A percentile compares a stretch with the other conserved stretches of the same genome.
Evolutionary conservation across 495 filamentous ascomycete species (phyloP).

Genomic region (Penicillium chermesinum): DNA sequence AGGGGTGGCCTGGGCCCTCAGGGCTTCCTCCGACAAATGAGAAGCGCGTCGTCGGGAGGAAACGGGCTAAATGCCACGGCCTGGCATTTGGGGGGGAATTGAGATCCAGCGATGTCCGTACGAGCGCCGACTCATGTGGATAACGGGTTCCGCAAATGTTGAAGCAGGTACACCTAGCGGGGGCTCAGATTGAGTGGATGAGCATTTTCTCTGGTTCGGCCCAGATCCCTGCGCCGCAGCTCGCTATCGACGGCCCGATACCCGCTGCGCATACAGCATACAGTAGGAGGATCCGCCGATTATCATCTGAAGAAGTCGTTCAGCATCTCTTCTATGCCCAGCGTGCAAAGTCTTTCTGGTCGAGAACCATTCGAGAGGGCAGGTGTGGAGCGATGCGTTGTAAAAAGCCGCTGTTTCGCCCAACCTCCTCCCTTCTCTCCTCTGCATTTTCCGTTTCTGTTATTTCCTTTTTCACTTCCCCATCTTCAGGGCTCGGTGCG

Average conservation of each 20-base stretch:
- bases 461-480: not conserved
- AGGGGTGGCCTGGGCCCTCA: too few species aligned
- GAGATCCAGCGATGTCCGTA: too few species aligned
- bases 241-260: slow-evolving; percentile 32
- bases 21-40: too few species aligned
- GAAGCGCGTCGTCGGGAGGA: too few species aligned
- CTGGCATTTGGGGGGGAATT: too few species aligned
- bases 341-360: too few species aligned
- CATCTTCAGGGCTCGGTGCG: slow-evolving; percentile 1
- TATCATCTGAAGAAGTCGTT: too few species aligned
- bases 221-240: slow-evolving; percentile 27
- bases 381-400: not conserved
- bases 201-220: not conserved
- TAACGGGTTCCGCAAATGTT: too few species aligned
- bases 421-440: not conserved
- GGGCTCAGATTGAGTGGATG: too few species aligned
- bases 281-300: slow-evolving; percentile 17
- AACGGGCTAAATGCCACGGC: too few species aligned
- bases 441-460: not conserved
- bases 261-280: slow-evolving; percentile 27
- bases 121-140: too few species aligned
- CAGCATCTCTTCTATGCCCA: too few species aligned
- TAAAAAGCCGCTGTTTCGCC: not conserved
- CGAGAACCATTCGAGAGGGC: not conserved
- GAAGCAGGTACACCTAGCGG: slow-evolving; percentile 4